Evolutionary conservation across 441 rosid genomes (phyloP), one percentile per base, ranked within the genome.

Genomic region (Mallotus japonicus): DNA sequence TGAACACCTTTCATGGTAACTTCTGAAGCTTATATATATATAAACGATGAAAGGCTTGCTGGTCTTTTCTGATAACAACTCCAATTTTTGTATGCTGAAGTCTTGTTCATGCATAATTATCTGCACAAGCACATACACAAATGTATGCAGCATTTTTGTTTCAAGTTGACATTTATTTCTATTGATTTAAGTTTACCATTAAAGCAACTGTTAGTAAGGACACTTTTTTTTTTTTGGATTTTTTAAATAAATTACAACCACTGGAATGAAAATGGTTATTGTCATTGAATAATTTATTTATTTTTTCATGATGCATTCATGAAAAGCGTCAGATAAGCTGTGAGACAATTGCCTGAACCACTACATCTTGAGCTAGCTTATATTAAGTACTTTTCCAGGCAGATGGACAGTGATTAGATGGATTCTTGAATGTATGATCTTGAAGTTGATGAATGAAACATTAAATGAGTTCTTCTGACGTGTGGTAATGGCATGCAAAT

Each of bases 1-100:
- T 84, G 71, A 61, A 65, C 72, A 58, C 80, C 17, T 85, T 88
- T 75, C 79, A 91, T 66, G 96, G 98, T 93, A 81, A 57, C 65
- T 55, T 54, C 37, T 54, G 72, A 69, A 78, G 47, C 59, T 53
- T 59, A 54, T 19, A 65, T 55, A 65, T 55, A 58, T 19, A 65
- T 14, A n/a, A 56, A 71, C 46, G 46, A 62, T 55, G 62, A 17
- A 32, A 42, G 46, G 32, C 69, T 49, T 46, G 34, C 51, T 28
- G 46, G 37, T 69, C 8, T 63, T 47, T 65, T 24, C 16, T 62
- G 22, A 13, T 10, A 22, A 16, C 17, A 51, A 62, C 49, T 54
- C 34, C 28, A 46, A 17, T 16, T 65, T 65, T 17, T n/a, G 55
- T 59, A 66, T 67, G 12, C 9, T 58, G 22, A 54, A 66, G 20